Evolutionary conservation across 148 eudicot species (phyloP), one percentile per base, ranked within the genome.

Genomic region (Rheum nobile): DNA sequence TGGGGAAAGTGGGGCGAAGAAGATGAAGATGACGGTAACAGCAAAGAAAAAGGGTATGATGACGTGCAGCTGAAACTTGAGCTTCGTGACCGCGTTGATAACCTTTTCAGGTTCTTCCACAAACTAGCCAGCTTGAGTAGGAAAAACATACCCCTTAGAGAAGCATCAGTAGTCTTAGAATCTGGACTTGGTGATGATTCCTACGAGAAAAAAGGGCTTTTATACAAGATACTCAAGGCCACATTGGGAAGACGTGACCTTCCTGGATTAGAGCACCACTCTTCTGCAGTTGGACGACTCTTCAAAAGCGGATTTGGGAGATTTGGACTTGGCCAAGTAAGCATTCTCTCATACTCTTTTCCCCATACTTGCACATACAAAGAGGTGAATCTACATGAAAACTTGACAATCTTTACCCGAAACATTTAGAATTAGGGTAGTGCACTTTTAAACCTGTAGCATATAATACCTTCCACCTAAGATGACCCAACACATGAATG

Each of bases 1-100:
- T 94, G 98, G 97, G 98, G 84, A 52, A 84, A 76, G 75, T 94
- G 98, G 98, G 97, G 96, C 34, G 97, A 91, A 73, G 98, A 95
- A 68, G 96, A 95, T 77, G 85, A 50, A 77, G 94, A 82, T 55
- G 75, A 79, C 71, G 77, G 80, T 77, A 79, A 41, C 42, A 84
- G 80, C 65, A 87, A 89, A 80, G 91, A 91, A 52, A 79, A 88
- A 83, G 92, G 63, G 13, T 95, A 87, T 75, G 83, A 80, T 74
- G 89, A 90, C 73, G 84, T 95, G 93, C 98, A 91, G 79, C 85
- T 95, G 72, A 95, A 95, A 80, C 75, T 95, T 79, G 96, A 91
- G 82, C 80, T 95, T 76, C 90, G 92, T 31, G 98, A 95, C 79
- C 87, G 90, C 75, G 90, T 95, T 71, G 98, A 95, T 79, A 90